A percentile compares a stretch with the other conserved stretches of the same genome.
phyloP scores from a whole-genome alignment of 352 stramenopile species.

The Globisporangium polare region DNA sequence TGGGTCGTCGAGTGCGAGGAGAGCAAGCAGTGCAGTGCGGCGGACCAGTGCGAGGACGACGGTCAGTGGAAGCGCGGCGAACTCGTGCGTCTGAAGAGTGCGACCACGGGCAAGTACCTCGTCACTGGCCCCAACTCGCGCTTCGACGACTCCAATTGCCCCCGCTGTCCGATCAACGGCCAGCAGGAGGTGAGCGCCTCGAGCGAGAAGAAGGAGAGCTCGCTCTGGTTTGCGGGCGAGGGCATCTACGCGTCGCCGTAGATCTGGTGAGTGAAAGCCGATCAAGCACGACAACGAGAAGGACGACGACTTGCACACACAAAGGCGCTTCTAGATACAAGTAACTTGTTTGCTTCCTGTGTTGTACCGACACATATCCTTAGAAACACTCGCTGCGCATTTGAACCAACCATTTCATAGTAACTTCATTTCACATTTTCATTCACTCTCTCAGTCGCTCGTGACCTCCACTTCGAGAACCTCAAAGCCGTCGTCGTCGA shows the following conservation, averaged over 20 bases:
- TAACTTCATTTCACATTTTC: background rate
- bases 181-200: conserved; percentile 80
- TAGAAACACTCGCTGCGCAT: background rate
- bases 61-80: conserved; percentile 72
- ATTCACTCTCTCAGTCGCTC: background rate
- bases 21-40: conserved; percentile 63
- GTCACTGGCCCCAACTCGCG: conserved; percentile 39
- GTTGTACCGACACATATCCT: background rate
- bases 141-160: conserved; percentile 82
- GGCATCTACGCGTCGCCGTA: conserved; percentile 78
- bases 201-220: conserved; percentile 38
- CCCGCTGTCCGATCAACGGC: conserved; percentile 78
- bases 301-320: background rate
- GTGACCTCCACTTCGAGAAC: conserved; percentile 36
- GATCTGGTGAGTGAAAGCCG: background rate
- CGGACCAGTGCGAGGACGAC: conserved; percentile 65
- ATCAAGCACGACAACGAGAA: background rate
- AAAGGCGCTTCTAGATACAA: conserved; percentile 6
- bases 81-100: conserved; percentile 65
- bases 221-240: conserved; percentile 77
- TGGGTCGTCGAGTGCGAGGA: conserved; percentile 80
- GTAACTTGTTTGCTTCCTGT: background rate
- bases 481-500: conserved; percentile 83
- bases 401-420: background rate
- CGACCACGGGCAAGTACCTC: conserved; percentile 46